Percentiles rank a stretch among this genome's conserved stretches.
phyloP scores from a whole-genome alignment of 208 protist genomes.

The Crithidia bombi region DNA sequence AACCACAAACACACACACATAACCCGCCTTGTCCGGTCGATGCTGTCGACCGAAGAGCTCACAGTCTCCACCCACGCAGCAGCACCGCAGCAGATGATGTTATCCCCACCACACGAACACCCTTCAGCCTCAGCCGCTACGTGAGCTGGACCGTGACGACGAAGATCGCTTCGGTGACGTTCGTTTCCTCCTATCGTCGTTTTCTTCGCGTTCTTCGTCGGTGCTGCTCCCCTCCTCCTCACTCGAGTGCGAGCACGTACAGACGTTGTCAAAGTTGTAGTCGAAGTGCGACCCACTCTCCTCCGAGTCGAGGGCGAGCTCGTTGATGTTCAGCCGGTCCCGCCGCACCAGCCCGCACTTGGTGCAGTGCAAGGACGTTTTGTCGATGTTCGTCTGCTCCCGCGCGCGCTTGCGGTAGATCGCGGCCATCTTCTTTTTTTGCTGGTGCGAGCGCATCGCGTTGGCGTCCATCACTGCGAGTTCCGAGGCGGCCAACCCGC shows the following conservation, averaged over 20 bases:
- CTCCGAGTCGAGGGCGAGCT: conserved; percentile 87
- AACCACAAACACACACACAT: no score
- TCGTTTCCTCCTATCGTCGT: neutral
- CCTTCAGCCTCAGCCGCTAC: neutral
- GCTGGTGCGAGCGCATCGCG: conserved; percentile 70
- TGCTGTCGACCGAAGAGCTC: no score
- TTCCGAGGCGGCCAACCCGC: conserved; percentile 36
- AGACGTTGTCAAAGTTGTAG: conserved; percentile 90
- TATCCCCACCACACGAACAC: neutral
- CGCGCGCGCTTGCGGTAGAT: conserved; percentile 76
- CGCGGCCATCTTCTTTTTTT: conserved; percentile 49
- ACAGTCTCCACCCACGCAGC: no score
- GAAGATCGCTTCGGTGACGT: neutral
- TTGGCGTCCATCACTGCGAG: conserved; percentile 76
- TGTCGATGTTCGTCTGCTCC: conserved; percentile 78
- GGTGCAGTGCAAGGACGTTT: conserved; percentile 80
- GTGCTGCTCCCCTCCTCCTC: conserved; percentile 40
- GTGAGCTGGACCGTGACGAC: neutral
- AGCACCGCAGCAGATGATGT: no score
- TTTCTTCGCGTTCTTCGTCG: conserved; percentile 11
- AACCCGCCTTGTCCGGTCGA: no score
- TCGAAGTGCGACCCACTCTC: conserved; percentile 90
- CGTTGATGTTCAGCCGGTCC: conserved; percentile 88
- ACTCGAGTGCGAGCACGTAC: conserved; percentile 75
- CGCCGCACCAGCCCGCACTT: conserved; percentile 84